Evolutionary conservation across 1,284 basidiomycete genomes (phyloP), one percentile per base, ranked within the genome.

Genomic region (Pisolithus thermaeus): DNA sequence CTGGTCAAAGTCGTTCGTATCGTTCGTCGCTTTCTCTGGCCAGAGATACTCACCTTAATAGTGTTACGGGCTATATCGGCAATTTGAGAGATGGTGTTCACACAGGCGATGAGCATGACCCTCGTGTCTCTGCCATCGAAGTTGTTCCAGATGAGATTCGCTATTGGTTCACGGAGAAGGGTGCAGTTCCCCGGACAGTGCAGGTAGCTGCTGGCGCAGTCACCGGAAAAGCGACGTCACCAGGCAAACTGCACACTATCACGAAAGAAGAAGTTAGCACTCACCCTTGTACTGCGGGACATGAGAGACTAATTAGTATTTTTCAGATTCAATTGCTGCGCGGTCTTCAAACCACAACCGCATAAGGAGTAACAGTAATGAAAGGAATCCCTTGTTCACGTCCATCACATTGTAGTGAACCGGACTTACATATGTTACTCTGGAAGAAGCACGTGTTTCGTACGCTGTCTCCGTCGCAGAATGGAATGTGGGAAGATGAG

Each of bases 81-180:
- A 86, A 95, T 65, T 75, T 94, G 55, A 84, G 84, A 45, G 93
- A 96, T 59, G 90, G 89, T n/a, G 71, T 87, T 16, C 90, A 93
- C 68, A 90, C 84, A 56, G 93, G 93, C 32, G 81, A 88, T 61
- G 77, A 79, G 50, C 75, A 79, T 52, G 94, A 97, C 58, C 90
- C 92, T 0, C 81, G 94, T 27, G 80, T 97, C 3, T 78, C 83
- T 1, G 65, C 92, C 38, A 87, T 97, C 59, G 83, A 93, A 65
- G 82, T 97, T 42, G 68, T 86, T 47, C 91, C 93, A 0, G 77
- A 84, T 23, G 90, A 92, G 70, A 84, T 94, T 57, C 78, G 83
- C 52, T 92, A 91, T 64, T 93, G 84, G 83, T 68, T 85, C 55
- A 72, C 78, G 22, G 77, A 73, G 36, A 70, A 72, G 50, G 73